Base-by-base conservation (phyloP, 345 rosid species). In the Arabidopsis suecica region DNA sequence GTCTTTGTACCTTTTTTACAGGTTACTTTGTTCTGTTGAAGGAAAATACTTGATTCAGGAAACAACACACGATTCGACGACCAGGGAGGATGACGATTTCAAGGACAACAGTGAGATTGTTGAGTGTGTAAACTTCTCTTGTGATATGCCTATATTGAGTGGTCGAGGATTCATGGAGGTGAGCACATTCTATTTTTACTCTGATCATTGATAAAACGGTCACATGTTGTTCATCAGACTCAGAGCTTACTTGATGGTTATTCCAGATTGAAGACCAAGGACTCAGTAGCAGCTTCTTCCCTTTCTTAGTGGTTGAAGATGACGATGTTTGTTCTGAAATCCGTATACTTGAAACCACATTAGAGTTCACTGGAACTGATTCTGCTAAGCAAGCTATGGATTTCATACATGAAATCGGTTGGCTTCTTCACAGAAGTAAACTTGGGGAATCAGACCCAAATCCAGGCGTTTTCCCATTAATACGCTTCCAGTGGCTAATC, bases 91-190 rank as follows among this genome's bases (percentile, higher is more conserved):
- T 66, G 85, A 81, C 75, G 71, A 66, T 60, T 65, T 32, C 68
- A 76, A 82, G 69, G 88, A 74, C 75, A 81, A 78, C 53, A 84
- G 82, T 76, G 94, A 88, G 72, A 44, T 9, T 51, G 91, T 71
- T 54, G 95, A 86, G 40, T 85, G 76, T 68, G 77, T 93, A 16
- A 83, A 73, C 71, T 86, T 89, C 55, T 86, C 88, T 53, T 93
- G 95, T 82, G 82, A 91, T 74, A 76, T 93, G 67, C 92, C 98
- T 7, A 41, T 76, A 4, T 74, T 74, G 36, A 77, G 72, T 45
- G 96, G 99, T 75, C 85, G 98, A 81, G 99, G 99, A 71, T 96
- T 91, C 80, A 87, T 96, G 53, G 99, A 96, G 99, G 99, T 94
- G 53, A 72, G n/a, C 5, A 49, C 70, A 45, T 53, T 73, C 64